Evolutionary conservation across 768 basidiomycete species (phyloP).

Genomic region (Boletus rufocinnamomeus): DNA sequence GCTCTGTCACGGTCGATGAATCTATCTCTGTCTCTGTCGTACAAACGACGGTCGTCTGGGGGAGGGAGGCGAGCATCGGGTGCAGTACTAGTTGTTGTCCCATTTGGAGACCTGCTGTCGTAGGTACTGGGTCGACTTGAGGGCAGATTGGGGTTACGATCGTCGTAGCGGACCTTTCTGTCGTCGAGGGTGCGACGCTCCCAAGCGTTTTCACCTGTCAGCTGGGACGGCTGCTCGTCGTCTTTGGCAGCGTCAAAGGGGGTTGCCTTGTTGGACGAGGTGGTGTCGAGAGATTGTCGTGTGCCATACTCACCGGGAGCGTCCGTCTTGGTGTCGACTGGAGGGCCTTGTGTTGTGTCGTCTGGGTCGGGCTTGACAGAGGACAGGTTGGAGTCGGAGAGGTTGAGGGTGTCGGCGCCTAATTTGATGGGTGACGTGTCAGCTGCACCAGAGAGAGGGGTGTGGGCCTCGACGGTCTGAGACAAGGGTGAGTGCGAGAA

Average conservation of each 20-base stretch:
- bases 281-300: constrained; percentile 25
- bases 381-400: constrained; percentile 13
- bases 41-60: constrained; percentile 34
- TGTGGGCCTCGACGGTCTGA: constrained; percentile 28
- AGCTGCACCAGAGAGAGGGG: constrained; percentile 28
- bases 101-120: constrained; percentile 19
- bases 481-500: constrained; percentile 16
- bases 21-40: constrained; percentile 38
- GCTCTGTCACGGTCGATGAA: constrained; percentile 36
- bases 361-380: constrained; percentile 17
- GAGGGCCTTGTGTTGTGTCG: constrained; percentile 7
- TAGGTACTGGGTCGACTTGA: constrained; percentile 6
- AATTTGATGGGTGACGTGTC: constrained; percentile 26
- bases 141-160: constrained; percentile 23
- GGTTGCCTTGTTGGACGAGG: constrained; percentile 25
- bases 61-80: constrained; percentile 18
- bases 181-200: constrained; percentile 33
- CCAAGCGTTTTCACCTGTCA: constrained; percentile 31
- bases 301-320: constrained; percentile 33
- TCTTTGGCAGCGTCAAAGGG: constrained; percentile 31
- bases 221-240: constrained; percentile 27
- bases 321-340: constrained; percentile 15
- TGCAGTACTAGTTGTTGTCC: not conserved
- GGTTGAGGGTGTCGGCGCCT: constrained; percentile 22
- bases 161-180: constrained; percentile 31